A percentile compares a stretch with the other conserved stretches of the same genome.
Conservation (phyloP, 2,329 filamentous ascomycete genomes). For the Fragosphaeria purpurea region DNA sequence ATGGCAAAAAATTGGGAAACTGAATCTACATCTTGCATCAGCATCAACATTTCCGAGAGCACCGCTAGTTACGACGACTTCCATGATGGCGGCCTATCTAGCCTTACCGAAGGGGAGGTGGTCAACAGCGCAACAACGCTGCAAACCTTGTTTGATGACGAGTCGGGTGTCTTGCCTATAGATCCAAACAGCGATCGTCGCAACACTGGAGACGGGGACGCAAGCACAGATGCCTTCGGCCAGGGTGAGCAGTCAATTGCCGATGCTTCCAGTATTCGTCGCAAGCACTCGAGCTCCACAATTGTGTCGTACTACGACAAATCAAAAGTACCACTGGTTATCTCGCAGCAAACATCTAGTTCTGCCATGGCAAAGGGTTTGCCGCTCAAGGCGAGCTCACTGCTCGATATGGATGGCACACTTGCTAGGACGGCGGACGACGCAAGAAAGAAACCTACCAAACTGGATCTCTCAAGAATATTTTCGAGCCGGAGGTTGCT, state of each 20-base stretch:
- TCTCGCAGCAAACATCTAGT: conserved; percentile 49
- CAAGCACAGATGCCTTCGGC: conserved; percentile 11
- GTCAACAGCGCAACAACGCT: conserved; percentile 14
- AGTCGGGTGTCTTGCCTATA: conserved; percentile 35
- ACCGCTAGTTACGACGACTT: conserved; percentile 23
- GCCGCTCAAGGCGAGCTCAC: conserved; percentile 33
- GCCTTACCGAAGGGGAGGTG: conserved; percentile 17
- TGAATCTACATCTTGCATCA: conserved; percentile 33
- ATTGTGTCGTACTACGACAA: conserved; percentile 48
- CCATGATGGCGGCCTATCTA: conserved; percentile 15
- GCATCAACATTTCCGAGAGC: conserved; percentile 33
- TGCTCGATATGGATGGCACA: conserved; percentile 34
- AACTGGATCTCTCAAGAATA: conserved; percentile 38
- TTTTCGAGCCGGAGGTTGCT: conserved; percentile 19
- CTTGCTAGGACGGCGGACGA: conserved; percentile 16
- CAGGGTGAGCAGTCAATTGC: conserved; percentile 20
- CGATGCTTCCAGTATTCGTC: conserved; percentile 35
- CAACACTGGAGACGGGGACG: conserved; percentile 6
- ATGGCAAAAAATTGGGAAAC: conserved; percentile 31
- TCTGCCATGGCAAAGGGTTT: conserved; percentile 49
- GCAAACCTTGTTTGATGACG: conserved; percentile 31
- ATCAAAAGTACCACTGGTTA: conserved; percentile 42
- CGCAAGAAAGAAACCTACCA: conserved; percentile 36
- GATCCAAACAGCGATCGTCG: not conserved
- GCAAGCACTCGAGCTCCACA: conserved; percentile 44